These are phyloP conservation scores for Entomortierella lignicola DNA, from an alignment of 192 early-diverging fungal genomes.

Conservation along the genomic window DNA sequence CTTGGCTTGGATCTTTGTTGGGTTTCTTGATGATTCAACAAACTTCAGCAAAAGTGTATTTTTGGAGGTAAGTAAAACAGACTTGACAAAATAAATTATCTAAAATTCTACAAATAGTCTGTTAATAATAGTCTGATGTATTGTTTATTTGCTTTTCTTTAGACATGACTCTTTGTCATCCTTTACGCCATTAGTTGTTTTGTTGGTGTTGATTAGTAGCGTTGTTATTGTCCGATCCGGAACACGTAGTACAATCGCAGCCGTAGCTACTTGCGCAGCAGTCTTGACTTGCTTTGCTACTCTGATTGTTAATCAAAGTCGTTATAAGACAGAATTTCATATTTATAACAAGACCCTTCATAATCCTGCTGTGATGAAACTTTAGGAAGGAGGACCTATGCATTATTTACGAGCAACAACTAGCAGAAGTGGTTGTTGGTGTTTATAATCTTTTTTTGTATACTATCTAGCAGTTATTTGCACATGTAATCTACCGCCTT, in stretches of 20 bases:
- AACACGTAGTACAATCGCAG: slow-evolving; percentile 40
- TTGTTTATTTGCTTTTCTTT: background rate
- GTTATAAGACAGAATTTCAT: slow-evolving; percentile 22
- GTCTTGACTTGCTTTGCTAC: slow-evolving; percentile 50
- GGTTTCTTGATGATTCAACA: slow-evolving; percentile 35
- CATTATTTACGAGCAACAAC: no score
- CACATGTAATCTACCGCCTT: no score
- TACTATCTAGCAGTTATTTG: no score
- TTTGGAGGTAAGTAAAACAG: slow-evolving; percentile 20
- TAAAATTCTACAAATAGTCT: no score
- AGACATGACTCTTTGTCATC: slow-evolving; percentile 15
- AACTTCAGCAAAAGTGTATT: slow-evolving; percentile 23
- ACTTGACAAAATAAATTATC: no score
- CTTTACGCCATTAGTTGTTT: slow-evolving; percentile 22
- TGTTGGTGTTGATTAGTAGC: slow-evolving; percentile 15
- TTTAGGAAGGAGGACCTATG: background rate
- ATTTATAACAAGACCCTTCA: slow-evolving; percentile 7
- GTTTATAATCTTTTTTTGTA: background rate
- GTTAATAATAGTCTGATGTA: no score
- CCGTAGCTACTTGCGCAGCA: slow-evolving; percentile 35
- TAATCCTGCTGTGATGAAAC: background rate
- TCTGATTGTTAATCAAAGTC: slow-evolving; percentile 27
- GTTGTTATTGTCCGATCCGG: slow-evolving; percentile 37
- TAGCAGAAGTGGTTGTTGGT: no score
- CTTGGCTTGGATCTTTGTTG: slow-evolving; percentile 41